Base-by-base conservation (phyloP, 441 rosid species). In the Pelargonium myrrhifolium region DNA sequence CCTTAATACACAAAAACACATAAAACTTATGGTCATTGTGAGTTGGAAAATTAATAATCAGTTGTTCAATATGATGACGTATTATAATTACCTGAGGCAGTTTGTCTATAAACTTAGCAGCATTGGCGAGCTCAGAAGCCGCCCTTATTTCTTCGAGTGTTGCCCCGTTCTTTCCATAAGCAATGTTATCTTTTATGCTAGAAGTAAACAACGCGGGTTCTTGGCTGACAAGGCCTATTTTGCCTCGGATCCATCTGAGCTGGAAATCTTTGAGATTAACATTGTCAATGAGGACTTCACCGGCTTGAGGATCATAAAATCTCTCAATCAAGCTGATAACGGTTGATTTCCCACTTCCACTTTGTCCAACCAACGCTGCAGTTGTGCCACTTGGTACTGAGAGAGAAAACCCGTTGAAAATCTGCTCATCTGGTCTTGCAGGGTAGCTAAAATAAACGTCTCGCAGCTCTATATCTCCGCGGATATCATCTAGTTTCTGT, bases 341-440 rank as follows among this genome's bases (percentile, higher is more conserved):
- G 0, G 97, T 90, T 3, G 97, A 90, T 71, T 90, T 88, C 11
- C 96, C 96, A 35, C 94, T 88, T 12, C 96, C 96, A 59, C 96
- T 90, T 47, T 85, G 88, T 18, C 96, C 93, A 11, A 90, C 96
- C 56, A 90, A 68, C 65, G 96, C 96, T 53, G 78, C 72, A 12
- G 92, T 90, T 10, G 82, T 81, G 11, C 92, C 92, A 6, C 79
- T 80, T 0, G 85, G 87, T 28, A 87, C 80, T 60, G 71, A 59
- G 31, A 90, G 77, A 0, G 89, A 85, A 77, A 87, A 88, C 39
- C 93, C 93, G 10, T 71, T 42, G 62, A 91, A 89, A 24, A 91
- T 86, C 66, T 80, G 87, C 63, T 87, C 96, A 8, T 86, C 82
- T 0, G 91, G 96, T 62, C 97, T 82, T 0, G 97, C 85, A 2